These are phyloP conservation scores for Pisolithus orientalis DNA, from an alignment of 768 basidiomycete species.

Conservation along the genomic window DNA sequence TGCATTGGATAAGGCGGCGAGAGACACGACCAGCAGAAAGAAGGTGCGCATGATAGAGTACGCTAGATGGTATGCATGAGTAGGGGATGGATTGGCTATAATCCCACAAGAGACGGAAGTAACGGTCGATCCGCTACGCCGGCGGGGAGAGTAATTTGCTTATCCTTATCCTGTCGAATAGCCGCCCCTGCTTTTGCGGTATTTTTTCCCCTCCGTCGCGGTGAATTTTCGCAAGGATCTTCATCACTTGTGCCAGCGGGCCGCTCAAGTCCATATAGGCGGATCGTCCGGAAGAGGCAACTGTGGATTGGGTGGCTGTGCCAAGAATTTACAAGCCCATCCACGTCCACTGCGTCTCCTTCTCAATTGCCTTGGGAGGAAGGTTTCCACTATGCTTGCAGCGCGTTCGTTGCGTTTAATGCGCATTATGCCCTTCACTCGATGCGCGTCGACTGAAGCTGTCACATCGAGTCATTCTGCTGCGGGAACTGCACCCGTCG, in stretches of 20 bases:
- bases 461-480: not conserved
- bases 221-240: not conserved
- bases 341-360: too few species aligned
- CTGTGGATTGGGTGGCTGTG: slow-evolving; percentile 17
- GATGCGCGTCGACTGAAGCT: slow-evolving; percentile 19
- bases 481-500: not conserved
- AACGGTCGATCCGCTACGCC: not conserved
- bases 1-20: not conserved
- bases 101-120: not conserved
- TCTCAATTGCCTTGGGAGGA: not conserved
- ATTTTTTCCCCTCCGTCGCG: too few species aligned
- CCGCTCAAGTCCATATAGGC: not conserved
- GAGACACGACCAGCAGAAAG: not conserved
- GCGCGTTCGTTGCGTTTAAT: slow-evolving; percentile 18
- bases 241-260: not conserved
- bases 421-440: slow-evolving; percentile 10
- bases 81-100: not conserved
- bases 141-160: not conserved
- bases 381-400: slow-evolving; percentile 19
- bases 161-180: not conserved
- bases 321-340: not conserved
- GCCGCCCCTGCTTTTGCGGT: not conserved
- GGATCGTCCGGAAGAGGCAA: not conserved
- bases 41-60: not conserved
- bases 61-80: not conserved